Base-by-base conservation (phyloP, 176 grass and related monocot species). In the Oryza meyeriana region DNA sequence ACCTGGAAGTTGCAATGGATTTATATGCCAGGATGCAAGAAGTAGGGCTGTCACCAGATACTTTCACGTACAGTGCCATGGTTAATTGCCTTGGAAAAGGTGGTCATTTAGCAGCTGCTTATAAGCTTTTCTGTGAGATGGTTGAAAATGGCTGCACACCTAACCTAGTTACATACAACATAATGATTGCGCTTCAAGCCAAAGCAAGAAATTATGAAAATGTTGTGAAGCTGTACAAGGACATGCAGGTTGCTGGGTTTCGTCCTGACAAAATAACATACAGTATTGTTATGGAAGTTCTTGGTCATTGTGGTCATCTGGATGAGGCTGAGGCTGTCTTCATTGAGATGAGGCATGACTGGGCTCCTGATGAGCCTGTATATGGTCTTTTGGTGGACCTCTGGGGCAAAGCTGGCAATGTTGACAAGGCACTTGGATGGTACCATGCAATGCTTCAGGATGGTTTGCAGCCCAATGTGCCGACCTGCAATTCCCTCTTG, bases 251-350 rank as follows among this genome's bases (percentile, higher is more conserved):
- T 84, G 95, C 90, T n/a, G 95, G 95, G 25, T 92, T 98, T 76
- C 81, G 79, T n/a, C 95, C 95, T 41, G 95, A 98, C 86, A 98
- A 95, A 78, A 98, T 98, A 86, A 98, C 95, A 31, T 98, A 93
- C 72, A 98, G 95, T 66, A 93, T 95, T 26, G 95, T 98, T 31
- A 98, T 98, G 81, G 95, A 98, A 61, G 92, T 94, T 78, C 88
- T 93, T 40, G 95, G 88, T 84, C 86, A 89, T 38, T 92, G 88
- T 24, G 95, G 95, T 66, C 90, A 88, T 87, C 85, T 98, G 72
- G 85, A 98, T 38, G 90, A 98, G 75, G 93, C 85, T 8, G 92
- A 98, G 78, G 72, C 88, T 16, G 96, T 95, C 7, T 95, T 98
- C 85, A 70, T 81, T 35, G 86, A 98, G 89, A 98, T 98, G 96